Conservation (phyloP, 192 early-diverging fungal genomes). For the Backusella circina region DNA sequence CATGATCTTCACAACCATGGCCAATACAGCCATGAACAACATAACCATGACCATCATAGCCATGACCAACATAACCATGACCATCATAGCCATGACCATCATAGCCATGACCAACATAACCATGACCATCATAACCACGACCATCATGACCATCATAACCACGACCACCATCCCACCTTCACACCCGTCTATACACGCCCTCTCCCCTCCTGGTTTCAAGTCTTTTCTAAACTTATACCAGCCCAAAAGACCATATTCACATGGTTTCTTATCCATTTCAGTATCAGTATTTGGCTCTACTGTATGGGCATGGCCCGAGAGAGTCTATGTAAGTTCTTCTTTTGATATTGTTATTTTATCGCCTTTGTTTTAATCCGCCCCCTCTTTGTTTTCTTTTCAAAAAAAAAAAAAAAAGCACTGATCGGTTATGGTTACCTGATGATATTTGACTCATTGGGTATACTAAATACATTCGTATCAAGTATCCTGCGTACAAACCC, state of each 20-base stretch:
- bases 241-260: slow-evolving; percentile 55
- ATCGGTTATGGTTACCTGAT: slow-evolving; percentile 48
- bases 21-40: not conserved
- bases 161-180: slow-evolving; percentile 14
- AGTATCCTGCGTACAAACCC: slow-evolving; percentile 40
- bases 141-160: not conserved
- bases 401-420: slow-evolving; percentile 33
- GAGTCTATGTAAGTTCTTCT: slow-evolving; percentile 41
- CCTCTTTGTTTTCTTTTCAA: not conserved
- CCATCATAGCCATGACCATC: slow-evolving; percentile 17
- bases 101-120: slow-evolving; percentile 10
- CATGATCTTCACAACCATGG: not conserved
- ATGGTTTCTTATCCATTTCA: slow-evolving; percentile 42
- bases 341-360: not conserved
- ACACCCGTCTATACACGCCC: slow-evolving; percentile 20
- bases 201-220: slow-evolving; percentile 37
- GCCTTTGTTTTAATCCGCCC: not conserved
- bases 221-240: slow-evolving; percentile 37
- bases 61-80: slow-evolving; percentile 25
- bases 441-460: slow-evolving; percentile 57
- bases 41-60: slow-evolving; percentile 14
- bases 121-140: slow-evolving; percentile 22
- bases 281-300: slow-evolving; percentile 41
- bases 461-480: slow-evolving; percentile 50
- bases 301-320: slow-evolving; percentile 38